These are phyloP conservation scores for Ceratocystiopsis brevicomis DNA, from an alignment of 2,329 filamentous ascomycete genomes.

Conservation along the genomic window DNA sequence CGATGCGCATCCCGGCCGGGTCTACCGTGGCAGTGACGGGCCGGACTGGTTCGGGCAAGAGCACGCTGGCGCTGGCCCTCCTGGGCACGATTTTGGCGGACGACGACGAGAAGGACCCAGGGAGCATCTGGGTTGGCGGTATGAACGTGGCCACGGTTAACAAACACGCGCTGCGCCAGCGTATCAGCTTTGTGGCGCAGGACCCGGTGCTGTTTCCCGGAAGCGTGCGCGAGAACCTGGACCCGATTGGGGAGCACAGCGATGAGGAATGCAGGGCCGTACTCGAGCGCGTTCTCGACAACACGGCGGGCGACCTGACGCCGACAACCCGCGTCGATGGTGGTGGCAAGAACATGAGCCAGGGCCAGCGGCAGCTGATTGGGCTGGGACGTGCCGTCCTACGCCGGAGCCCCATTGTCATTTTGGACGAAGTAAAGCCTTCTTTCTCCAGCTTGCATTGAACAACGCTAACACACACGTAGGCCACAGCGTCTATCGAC, in stretches of 20 bases:
- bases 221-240: conserved; percentile 44
- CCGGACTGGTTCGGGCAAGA: conserved; percentile 74
- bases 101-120: conserved; percentile 16
- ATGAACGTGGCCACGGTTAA: conserved; percentile 33
- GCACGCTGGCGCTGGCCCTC: conserved; percentile 46
- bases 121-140: conserved; percentile 33
- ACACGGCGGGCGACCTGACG: conserved; percentile 14
- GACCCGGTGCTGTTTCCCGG: conserved; percentile 44
- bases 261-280: conserved; percentile 30
- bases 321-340: conserved; percentile 34
- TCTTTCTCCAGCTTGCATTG: too few relatives aligned
- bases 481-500: conserved; percentile 44
- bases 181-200: conserved; percentile 44
- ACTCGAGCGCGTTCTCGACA: conserved; percentile 40
- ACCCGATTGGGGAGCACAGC: conserved; percentile 42
- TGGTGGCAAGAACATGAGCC: conserved; percentile 41
- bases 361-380: conserved; percentile 43
- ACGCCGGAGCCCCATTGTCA: conserved; percentile 38
- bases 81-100: conserved; percentile 35
- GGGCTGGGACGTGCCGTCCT: conserved; percentile 41
- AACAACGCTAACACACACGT: too few relatives aligned
- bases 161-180: conserved; percentile 34
- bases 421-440: conserved; percentile 32
- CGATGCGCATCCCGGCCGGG: conserved; percentile 50
- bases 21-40: conserved; percentile 52